phyloP scores from a whole-genome alignment of 805 yeast genomes.

The Grigorovia transvaalensis region DNA sequence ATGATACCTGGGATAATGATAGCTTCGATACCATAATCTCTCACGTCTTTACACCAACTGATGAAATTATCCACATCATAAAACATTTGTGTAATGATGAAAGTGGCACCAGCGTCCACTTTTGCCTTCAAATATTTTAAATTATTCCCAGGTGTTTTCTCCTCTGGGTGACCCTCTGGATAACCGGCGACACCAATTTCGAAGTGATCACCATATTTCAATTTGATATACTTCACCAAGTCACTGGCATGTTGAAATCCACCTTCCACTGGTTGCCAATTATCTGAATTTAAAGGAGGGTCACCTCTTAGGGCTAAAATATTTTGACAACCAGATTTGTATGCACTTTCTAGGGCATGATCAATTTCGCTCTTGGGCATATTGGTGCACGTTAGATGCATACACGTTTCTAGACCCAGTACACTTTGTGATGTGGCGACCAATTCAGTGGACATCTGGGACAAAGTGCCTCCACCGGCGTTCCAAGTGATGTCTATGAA shows the following conservation, averaged over 20 bases:
- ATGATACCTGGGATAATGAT: slow-evolving; percentile 97
- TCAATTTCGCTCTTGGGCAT: slow-evolving; percentile 79
- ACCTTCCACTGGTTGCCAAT: slow-evolving; percentile 44
- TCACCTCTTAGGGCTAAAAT: slow-evolving; percentile 93
- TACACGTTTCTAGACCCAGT: slow-evolving; percentile 88
- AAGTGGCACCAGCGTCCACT: slow-evolving; percentile 88
- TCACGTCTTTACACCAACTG: slow-evolving; percentile 64
- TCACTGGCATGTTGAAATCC: slow-evolving; percentile 86
- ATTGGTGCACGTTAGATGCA: slow-evolving; percentile 96
- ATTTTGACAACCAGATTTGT: slow-evolving; percentile 87
- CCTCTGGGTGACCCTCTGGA: slow-evolving; percentile 97
- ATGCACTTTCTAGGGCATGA: slow-evolving; percentile 75
- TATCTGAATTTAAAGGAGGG: slow-evolving; percentile 54
- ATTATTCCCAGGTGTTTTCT: slow-evolving; percentile 38
- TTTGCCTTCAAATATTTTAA: slow-evolving; percentile 68
- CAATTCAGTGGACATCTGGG: slow-evolving; percentile 80
- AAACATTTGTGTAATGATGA: slow-evolving; percentile 93
- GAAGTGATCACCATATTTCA: slow-evolving; percentile 76
- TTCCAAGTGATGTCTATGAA: slow-evolving; percentile 97
- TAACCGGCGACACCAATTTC: slow-evolving; percentile 95
- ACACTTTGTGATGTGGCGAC: slow-evolving; percentile 85
- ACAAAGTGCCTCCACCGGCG: slow-evolving; percentile 78
- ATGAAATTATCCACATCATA: slow-evolving; percentile 84
- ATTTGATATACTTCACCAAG: slow-evolving; percentile 64
- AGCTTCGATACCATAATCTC: slow-evolving; percentile 61